Evolutionary conservation across 768 basidiomycete species (phyloP), one percentile per base, ranked within the genome.

Genomic region (Psilocybe azurescens): DNA sequence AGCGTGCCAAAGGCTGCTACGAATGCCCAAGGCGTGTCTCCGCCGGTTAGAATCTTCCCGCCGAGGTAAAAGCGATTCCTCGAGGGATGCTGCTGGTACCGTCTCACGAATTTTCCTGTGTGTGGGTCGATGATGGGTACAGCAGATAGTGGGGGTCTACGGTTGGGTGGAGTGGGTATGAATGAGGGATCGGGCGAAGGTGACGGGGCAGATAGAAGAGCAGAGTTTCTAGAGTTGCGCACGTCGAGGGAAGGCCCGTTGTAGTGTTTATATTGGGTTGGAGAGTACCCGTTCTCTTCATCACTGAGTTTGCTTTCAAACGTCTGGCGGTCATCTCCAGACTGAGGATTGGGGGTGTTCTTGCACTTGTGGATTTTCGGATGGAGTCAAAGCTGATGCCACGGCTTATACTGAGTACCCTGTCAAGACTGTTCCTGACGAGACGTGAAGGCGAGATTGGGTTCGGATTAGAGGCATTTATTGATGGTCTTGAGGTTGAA

Each of bases 21-120:
- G 66, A 99, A 93, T 4, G 96, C 94, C 79, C 86, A 88, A 0
- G 90, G 89, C 18, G 86, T 85, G 76, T 98, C 97, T 1, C 94
- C 94, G 6, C 95, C 95, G 0, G 90, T 93, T 66, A 99, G 74
- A 9, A 95, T 62, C 59, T 79, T 84, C 0, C 96, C 95, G 1
- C 79, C 65, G 58, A 90, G 78, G 71, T 90, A 89, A 76, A 94
- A 97, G 46, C 78, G 79, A 75, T 94, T 95, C 59, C 86, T 79
- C 3, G 92, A 92, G 1, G 88, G 86, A 70, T 93, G 87, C 18
- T 81, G 73, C 64, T 88, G 77, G 73, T 89, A 89, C 56, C 86
- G 86, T 36, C 84, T 84, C 55, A 85, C 66, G 24, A 71, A 73
- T 51, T 79, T 78, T 6, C 78, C 76, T 0, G 81, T 82, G 49